Conservation (phyloP, 495 filamentous ascomycete species). For the Sphaerosporella brunnea region DNA sequence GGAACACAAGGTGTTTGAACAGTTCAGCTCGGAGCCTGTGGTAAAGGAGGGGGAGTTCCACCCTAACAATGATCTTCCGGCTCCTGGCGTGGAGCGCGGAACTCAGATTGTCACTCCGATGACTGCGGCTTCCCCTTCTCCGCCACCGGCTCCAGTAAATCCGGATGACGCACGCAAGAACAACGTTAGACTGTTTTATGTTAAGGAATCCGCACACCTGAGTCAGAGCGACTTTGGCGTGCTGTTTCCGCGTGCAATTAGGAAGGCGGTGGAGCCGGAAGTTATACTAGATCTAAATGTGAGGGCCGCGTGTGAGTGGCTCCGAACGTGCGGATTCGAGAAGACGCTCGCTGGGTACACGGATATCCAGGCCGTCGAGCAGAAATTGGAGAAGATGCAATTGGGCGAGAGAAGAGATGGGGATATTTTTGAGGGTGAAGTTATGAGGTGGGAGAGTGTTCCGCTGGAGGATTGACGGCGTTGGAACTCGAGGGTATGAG, state of each 20-base stretch:
- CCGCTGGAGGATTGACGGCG: constrained; percentile 9
- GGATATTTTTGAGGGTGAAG: constrained; percentile 10
- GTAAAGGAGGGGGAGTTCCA: constrained; percentile 4
- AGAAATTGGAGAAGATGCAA: constrained; percentile 5
- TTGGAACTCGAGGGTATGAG: too few species aligned
- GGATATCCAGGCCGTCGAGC: not conserved
- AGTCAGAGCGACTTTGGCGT: constrained; percentile 63
- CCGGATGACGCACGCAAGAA: not conserved
- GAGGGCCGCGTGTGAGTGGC: constrained; percentile 20
- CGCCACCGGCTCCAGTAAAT: not conserved
- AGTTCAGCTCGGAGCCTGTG: constrained; percentile 5
- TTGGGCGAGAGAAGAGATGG: not conserved
- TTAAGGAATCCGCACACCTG: constrained; percentile 44
- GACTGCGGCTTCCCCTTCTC: not conserved
- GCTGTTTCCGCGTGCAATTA: constrained; percentile 50
- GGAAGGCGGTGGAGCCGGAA: constrained; percentile 42
- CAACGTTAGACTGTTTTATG: constrained; percentile 45
- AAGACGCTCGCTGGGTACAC: not conserved
- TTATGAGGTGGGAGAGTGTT: constrained; percentile 13
- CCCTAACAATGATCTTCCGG: constrained; percentile 4
- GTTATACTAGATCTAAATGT: constrained; percentile 43
- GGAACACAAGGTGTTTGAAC: constrained; percentile 17
- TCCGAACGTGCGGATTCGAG: constrained; percentile 15
- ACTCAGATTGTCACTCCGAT: constrained; percentile 12
- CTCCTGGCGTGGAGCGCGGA: constrained; percentile 5